A percentile compares a stretch with the other conserved stretches of the same genome.
Evolutionary conservation across 2,329 filamentous ascomycete species (phyloP).

Genomic region (Ophiosphaerella korrae): DNA sequence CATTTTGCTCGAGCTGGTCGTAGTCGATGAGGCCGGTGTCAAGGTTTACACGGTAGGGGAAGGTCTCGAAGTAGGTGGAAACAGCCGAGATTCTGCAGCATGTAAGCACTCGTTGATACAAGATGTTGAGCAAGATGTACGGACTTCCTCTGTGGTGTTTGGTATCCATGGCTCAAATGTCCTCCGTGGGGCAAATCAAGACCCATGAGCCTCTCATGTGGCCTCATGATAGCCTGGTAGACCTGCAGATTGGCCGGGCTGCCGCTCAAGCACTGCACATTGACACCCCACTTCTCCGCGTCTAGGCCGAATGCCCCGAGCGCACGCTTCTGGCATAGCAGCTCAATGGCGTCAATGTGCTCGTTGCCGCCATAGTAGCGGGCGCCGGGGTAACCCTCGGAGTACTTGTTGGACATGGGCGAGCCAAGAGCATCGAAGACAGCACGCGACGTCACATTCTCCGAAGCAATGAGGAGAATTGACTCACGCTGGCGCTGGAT

Average conservation of each 20-base stretch:
- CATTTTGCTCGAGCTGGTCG: slow-evolving; percentile 83
- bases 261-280: slow-evolving; percentile 84
- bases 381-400: slow-evolving; percentile 94
- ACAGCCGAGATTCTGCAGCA: slow-evolving; percentile 83
- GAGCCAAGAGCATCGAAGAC: slow-evolving; percentile 57
- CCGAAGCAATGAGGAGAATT: slow-evolving; percentile 66
- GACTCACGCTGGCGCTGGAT: slow-evolving; percentile 97
- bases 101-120: slow-evolving; percentile 13
- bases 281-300: slow-evolving; percentile 90
- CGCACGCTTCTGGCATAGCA: slow-evolving; percentile 87
- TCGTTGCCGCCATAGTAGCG: slow-evolving; percentile 97
- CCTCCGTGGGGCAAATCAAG: slow-evolving; percentile 93
- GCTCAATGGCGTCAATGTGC: slow-evolving; percentile 89
- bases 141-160: slow-evolving; percentile 90
- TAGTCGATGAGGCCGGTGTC: slow-evolving; percentile 95
- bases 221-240: slow-evolving; percentile 95
- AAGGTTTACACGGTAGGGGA: slow-evolving; percentile 91
- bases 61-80: slow-evolving; percentile 98
- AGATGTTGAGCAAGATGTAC: slow-evolving; percentile 32
- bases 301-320: slow-evolving; percentile 85
- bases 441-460: slow-evolving; percentile 48
- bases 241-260: slow-evolving; percentile 97
- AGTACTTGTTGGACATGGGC: slow-evolving; percentile 85
- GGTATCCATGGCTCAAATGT: slow-evolving; percentile 95
- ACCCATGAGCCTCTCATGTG: slow-evolving; percentile 96